Percentiles rank a stretch among this genome's conserved stretches.
Conservation (phyloP, 768 basidiomycete genomes). For the Lentinula edodes region DNA sequence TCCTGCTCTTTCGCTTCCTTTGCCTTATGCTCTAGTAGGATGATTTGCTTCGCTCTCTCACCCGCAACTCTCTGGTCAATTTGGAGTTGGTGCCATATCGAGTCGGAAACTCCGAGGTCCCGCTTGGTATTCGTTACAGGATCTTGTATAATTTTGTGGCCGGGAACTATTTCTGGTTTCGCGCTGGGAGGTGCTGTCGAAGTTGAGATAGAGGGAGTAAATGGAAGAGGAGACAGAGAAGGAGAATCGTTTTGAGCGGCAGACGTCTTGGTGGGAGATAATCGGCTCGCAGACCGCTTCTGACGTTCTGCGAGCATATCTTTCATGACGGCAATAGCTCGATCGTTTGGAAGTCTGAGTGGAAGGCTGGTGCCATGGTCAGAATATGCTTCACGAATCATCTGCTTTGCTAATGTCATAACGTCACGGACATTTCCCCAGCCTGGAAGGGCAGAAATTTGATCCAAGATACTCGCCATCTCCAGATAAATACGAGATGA, state of each 20-base stretch:
- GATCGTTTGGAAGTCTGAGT: not conserved
- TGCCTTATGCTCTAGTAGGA: constrained; percentile 12
- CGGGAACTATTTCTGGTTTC: constrained; percentile 1
- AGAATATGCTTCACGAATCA: constrained; percentile 25
- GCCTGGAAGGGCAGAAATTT: constrained; percentile 29
- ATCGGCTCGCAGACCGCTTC: not conserved
- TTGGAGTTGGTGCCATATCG: constrained; percentile 46
- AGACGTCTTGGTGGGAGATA: not conserved
- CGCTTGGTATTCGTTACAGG: not conserved
- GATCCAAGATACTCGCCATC: constrained; percentile 21
- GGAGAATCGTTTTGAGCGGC: not conserved
- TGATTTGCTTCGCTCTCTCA: constrained; percentile 16
- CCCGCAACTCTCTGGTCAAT: constrained; percentile 17
- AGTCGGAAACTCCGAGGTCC: constrained; percentile 50
- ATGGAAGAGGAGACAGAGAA: not conserved
- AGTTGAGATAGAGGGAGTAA: constrained; percentile 10
- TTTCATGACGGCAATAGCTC: not conserved
- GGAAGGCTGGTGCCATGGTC: not conserved
- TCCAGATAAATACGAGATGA: constrained; percentile 12
- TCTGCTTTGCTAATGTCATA: constrained; percentile 30
- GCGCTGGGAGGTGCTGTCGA: constrained; percentile 2
- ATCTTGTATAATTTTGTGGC: not conserved
- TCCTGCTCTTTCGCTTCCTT: constrained; percentile 4
- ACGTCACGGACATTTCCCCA: constrained; percentile 47
- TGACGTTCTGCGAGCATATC: not conserved